These are phyloP conservation scores for Rhizophora mangle DNA, from an alignment of 345 rosid genomes.

Conservation along the genomic window DNA sequence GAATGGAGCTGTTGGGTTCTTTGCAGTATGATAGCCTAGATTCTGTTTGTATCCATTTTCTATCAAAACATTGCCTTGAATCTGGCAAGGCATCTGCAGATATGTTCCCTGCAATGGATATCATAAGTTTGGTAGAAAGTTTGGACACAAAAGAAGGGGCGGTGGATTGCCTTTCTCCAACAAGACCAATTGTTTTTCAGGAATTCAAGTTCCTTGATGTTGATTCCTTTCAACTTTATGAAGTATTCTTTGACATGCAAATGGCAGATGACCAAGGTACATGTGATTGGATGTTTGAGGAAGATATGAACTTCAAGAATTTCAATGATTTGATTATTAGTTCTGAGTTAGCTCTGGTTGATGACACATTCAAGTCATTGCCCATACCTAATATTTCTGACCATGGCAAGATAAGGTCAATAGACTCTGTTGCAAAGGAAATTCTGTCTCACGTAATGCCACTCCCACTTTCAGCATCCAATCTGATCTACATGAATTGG, in stretches of 20 bases:
- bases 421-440: slow-evolving; percentile 41
- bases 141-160: slow-evolving; percentile 22
- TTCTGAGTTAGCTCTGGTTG: slow-evolving; percentile 62
- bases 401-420: slow-evolving; percentile 36
- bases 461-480: slow-evolving; percentile 53
- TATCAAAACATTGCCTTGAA: slow-evolving; percentile 36
- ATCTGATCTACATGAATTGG: slow-evolving; percentile 89
- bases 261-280: slow-evolving; percentile 37
- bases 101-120: slow-evolving; percentile 37
- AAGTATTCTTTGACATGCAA: slow-evolving; percentile 38
- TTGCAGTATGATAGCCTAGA: slow-evolving; percentile 36
- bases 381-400: slow-evolving; percentile 62
- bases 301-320: slow-evolving; percentile 61
- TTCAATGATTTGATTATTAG: slow-evolving; percentile 65
- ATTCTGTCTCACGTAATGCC: slow-evolving; percentile 44
- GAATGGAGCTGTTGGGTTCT: slow-evolving; percentile 45
- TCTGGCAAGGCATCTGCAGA: slow-evolving; percentile 34
- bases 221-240: slow-evolving; percentile 43
- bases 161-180: slow-evolving; percentile 24
- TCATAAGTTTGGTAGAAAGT: slow-evolving; percentile 43
- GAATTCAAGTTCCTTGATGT: slow-evolving; percentile 50
- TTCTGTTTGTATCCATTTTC: slow-evolving; percentile 46
- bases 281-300: slow-evolving; percentile 46
- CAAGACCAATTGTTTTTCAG: slow-evolving; percentile 40
- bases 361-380: slow-evolving; percentile 73